These are phyloP conservation scores for Leucosporidium yakuticum DNA, from an alignment of 768 basidiomycete genomes.

Conservation along the genomic window DNA sequence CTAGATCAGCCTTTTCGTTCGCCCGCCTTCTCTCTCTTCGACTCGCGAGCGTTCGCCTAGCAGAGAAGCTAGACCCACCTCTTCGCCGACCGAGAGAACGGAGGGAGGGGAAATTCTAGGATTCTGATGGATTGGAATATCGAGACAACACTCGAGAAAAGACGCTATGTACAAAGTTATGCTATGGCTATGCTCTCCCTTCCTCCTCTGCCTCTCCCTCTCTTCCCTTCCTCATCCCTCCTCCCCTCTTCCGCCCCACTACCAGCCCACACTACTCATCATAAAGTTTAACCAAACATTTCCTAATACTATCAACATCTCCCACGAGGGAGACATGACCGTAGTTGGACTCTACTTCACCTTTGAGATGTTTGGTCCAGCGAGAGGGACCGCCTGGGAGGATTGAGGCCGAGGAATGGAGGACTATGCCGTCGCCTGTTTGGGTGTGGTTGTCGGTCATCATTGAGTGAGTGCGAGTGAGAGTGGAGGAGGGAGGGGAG, in stretches of 20 bases:
- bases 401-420: neutral
- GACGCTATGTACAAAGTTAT: too few species aligned
- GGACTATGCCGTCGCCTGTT: conserved; percentile 4
- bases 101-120: too few species aligned
- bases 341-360: neutral
- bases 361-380: neutral
- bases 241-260: neutral
- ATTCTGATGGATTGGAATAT: too few species aligned
- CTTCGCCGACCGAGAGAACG: too few species aligned
- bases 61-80: too few species aligned
- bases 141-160: too few species aligned
- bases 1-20: too few species aligned
- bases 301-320: conserved; percentile 1
- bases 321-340: conserved; percentile 1
- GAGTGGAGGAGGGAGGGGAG: too few species aligned
- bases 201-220: neutral
- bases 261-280: too few species aligned
- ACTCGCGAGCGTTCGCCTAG: too few species aligned
- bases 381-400: neutral
- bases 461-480: conserved; percentile 14
- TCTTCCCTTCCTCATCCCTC: neutral
- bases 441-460: neutral
- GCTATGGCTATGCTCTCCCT: too few species aligned
- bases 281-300: neutral
- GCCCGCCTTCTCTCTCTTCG: too few species aligned